Percentiles rank a stretch among this genome's conserved stretches.
phyloP scores from a whole-genome alignment of 345 rosid genomes.

The Citrus glauca region DNA sequence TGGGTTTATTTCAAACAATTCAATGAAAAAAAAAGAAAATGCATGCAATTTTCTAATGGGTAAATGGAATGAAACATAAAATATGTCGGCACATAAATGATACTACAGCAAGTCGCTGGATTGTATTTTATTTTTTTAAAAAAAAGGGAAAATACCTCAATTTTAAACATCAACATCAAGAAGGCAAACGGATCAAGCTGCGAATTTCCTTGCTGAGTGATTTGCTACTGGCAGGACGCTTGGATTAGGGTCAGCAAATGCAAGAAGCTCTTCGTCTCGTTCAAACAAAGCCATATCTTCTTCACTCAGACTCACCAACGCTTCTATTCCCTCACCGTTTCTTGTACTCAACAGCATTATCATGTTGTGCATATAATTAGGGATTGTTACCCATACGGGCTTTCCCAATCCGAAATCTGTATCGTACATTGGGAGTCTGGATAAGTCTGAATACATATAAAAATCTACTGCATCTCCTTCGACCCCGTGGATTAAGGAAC shows the following conservation, averaged over 20 bases:
- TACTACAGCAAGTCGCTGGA: not conserved
- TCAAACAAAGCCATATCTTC: slow-evolving; percentile 31
- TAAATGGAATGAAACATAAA: no score
- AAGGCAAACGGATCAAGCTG: not conserved
- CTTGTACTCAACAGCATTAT: not conserved
- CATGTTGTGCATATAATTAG: not conserved
- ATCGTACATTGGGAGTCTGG: slow-evolving; percentile 24
- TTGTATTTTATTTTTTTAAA: no score
- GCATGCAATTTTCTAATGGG: not conserved
- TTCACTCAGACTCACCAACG: slow-evolving; percentile 27
- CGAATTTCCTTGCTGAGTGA: not conserved
- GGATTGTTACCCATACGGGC: slow-evolving; percentile 33
- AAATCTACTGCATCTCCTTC: slow-evolving; percentile 22
- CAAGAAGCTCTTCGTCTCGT: slow-evolving; percentile 5
- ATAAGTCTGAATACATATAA: slow-evolving; percentile 22
- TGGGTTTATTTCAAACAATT: not conserved
- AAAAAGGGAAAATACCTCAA: not conserved
- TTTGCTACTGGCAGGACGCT: slow-evolving; percentile 27
- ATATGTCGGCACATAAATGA: no score
- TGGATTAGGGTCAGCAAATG: not conserved
- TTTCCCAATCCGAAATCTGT: slow-evolving; percentile 40
- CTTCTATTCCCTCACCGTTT: slow-evolving; percentile 34
- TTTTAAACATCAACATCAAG: not conserved
- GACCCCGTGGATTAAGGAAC: slow-evolving; percentile 7
- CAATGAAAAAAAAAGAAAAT: not conserved